These are phyloP conservation scores for Rubus parviflorus DNA, from an alignment of 306 rosid species.

Conservation along the genomic window DNA sequence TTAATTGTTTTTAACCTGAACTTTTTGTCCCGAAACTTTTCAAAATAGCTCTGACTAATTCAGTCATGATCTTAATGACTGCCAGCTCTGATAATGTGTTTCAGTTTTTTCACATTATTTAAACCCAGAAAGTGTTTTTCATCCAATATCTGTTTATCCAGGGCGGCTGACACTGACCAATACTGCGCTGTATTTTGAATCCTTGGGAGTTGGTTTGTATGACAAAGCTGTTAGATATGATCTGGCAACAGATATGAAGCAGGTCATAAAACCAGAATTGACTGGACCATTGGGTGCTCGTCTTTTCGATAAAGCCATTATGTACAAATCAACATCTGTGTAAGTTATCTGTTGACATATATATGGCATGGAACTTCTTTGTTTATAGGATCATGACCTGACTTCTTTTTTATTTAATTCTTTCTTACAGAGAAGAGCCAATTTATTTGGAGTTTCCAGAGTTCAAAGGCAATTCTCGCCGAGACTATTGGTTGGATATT, in stretches of 20 bases:
- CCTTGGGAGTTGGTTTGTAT: constrained; percentile 77
- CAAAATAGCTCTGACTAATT: neutral
- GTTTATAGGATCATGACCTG: constrained; percentile 6
- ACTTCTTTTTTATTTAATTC: constrained; percentile 27
- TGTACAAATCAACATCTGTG: constrained; percentile 83
- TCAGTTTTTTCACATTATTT: neutral
- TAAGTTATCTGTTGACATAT: constrained; percentile 46
- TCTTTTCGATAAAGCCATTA: constrained; percentile 91
- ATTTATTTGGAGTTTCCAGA: constrained; percentile 92
- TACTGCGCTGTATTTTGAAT: constrained; percentile 83
- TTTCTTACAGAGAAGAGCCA: constrained; percentile 78
- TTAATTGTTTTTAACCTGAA: neutral
- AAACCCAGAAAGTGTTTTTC: neutral
- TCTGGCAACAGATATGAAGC: constrained; percentile 70
- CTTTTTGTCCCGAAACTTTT: neutral
- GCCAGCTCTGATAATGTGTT: neutral
- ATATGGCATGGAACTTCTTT: neutral
- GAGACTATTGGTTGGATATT: constrained; percentile 91
- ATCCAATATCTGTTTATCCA: constrained; percentile 37
- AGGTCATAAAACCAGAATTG: constrained; percentile 83
- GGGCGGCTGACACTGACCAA: constrained; percentile 87
- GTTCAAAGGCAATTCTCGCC: constrained; percentile 80
- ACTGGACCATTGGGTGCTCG: constrained; percentile 98
- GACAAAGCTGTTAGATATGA: constrained; percentile 86
- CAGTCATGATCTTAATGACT: neutral